These are phyloP conservation scores for Ophiosphaerella herpotricha DNA, from an alignment of 2,329 filamentous ascomycete genomes.

Conservation along the genomic window DNA sequence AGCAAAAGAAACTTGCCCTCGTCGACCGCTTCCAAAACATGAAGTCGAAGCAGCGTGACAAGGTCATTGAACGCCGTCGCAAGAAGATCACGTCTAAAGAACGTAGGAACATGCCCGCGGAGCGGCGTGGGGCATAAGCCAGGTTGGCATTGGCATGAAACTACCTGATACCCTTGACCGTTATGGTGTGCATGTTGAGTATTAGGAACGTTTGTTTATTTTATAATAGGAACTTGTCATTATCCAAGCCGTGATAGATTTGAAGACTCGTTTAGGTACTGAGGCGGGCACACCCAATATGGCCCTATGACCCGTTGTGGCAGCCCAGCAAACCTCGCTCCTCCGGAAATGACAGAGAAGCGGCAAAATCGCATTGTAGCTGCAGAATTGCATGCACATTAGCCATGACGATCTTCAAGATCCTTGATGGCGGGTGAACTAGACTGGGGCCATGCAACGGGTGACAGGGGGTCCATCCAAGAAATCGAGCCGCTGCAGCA, in stretches of 20 bases:
- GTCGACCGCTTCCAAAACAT: constrained; percentile 79
- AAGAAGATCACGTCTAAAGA: constrained; percentile 91
- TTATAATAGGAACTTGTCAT: too few relatives aligned
- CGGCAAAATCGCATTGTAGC: constrained; percentile 18
- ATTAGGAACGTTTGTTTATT: too few relatives aligned
- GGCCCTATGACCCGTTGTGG: neutral
- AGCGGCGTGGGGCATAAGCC: constrained; percentile 35
- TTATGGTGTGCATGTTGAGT: too few relatives aligned
- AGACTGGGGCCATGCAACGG: constrained; percentile 23
- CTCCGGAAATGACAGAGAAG: constrained; percentile 4
- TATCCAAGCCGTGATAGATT: too few relatives aligned
- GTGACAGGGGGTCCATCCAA: constrained; percentile 30
- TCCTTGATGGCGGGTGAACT: constrained; percentile 26
- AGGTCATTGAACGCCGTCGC: constrained; percentile 80
- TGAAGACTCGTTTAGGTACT: too few relatives aligned
- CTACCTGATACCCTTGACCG: too few relatives aligned
- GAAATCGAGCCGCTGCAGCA: constrained; percentile 24
- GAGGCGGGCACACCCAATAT: neutral
- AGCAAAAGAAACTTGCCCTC: constrained; percentile 85
- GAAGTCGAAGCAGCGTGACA: constrained; percentile 83
- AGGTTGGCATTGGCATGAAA: constrained; percentile 2
- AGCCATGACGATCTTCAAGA: constrained; percentile 31
- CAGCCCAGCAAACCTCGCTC: neutral
- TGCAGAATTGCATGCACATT: constrained; percentile 30
- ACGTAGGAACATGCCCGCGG: constrained; percentile 64